Base-by-base conservation (phyloP, 1,139 yeast genomes). In the Taphrina confusa region DNA sequence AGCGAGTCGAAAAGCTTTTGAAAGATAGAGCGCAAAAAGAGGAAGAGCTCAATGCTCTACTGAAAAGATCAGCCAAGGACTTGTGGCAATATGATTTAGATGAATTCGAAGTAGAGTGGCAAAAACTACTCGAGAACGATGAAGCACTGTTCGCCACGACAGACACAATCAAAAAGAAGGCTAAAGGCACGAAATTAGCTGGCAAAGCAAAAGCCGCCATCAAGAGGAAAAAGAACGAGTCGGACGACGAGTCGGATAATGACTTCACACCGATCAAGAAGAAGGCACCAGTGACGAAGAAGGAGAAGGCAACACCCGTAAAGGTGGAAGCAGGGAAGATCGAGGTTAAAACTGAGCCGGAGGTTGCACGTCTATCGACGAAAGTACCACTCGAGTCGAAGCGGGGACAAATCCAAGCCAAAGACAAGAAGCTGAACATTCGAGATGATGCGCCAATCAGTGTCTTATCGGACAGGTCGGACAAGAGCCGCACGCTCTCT, bases 1-100 rank as follows among this genome's bases (percentile, higher is more conserved):
- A 94, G 36, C 45, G 52, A 11, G 64, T 62, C 70, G 92, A 89
- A 68, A 84, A 81, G 67, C 76, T 92, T 64, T 75, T 90, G 67
- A 78, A 78, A 58, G 95, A 90, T 71, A 80, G 83, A 65, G 88
- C 82, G 58, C 83, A 75, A 31, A 86, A 85, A 70, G 94, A 90
- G 70, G 76, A 73, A 9, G 95, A 89, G 69, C 79, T 92, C 67
- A 85, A 83, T 55, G 72, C 71, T 1, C 77, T 92, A 66, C 78
- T 91, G 66, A 80, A 80, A 61, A 78, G 83, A 69, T 77, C 87
- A 4, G 92, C 97, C 23, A 89, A 88, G 71, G 97, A 90, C 72
- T 76, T 92, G 64, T 92, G 98, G 98, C 80, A 76, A 63, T 79
- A 73, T 47, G 98, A 92, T 71, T 77, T 92, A 68, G 95, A 89